Conservation (phyloP, 2,329 filamentous ascomycete genomes). For the Xylariales sp. region DNA sequence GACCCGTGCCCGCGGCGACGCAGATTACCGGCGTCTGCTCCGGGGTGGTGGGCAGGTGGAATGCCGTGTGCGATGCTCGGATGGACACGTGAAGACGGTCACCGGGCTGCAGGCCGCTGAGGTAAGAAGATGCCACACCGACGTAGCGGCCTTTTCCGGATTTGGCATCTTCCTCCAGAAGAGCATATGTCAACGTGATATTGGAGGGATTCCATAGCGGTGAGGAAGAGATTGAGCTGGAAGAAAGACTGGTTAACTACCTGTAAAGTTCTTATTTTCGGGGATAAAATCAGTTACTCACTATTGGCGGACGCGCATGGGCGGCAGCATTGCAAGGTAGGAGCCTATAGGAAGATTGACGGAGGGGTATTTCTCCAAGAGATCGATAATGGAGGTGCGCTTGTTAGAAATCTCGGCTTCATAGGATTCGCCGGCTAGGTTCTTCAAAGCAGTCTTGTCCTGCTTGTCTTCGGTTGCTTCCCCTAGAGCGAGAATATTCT, state of each 20-base stretch:
- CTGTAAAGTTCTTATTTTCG: too few species aligned
- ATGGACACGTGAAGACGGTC: slow-evolving; percentile 9
- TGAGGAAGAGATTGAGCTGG: slow-evolving; percentile 49
- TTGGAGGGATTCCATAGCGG: slow-evolving; percentile 34
- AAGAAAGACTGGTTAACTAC: too few species aligned
- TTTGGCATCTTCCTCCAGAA: slow-evolving; percentile 39
- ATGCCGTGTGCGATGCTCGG: slow-evolving; percentile 11
- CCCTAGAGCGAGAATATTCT: slow-evolving; percentile 40
- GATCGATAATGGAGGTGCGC: slow-evolving; percentile 15
- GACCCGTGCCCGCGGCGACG: slow-evolving; percentile 30
- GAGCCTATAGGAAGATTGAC: slow-evolving; percentile 29
- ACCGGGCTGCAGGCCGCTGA: slow-evolving; percentile 24
- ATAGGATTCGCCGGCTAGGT: slow-evolving; percentile 25
- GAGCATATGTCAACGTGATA: slow-evolving; percentile 50
- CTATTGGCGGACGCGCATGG: slow-evolving; percentile 59
- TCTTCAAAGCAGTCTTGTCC: slow-evolving; percentile 34
- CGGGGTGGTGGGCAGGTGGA: slow-evolving; percentile 19
- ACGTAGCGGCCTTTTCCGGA: slow-evolving; percentile 20
- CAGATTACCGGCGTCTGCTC: slow-evolving; percentile 24
- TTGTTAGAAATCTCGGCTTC: slow-evolving; percentile 20
- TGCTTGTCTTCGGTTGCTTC: slow-evolving; percentile 39
- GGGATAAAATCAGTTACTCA: too few species aligned
- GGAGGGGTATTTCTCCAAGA: slow-evolving; percentile 25
- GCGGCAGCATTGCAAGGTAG: slow-evolving; percentile 54
- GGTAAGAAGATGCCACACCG: slow-evolving; percentile 37